These are phyloP conservation scores for Tricholoma flavovirens DNA, from an alignment of 768 basidiomycete species.

Conservation along the genomic window DNA sequence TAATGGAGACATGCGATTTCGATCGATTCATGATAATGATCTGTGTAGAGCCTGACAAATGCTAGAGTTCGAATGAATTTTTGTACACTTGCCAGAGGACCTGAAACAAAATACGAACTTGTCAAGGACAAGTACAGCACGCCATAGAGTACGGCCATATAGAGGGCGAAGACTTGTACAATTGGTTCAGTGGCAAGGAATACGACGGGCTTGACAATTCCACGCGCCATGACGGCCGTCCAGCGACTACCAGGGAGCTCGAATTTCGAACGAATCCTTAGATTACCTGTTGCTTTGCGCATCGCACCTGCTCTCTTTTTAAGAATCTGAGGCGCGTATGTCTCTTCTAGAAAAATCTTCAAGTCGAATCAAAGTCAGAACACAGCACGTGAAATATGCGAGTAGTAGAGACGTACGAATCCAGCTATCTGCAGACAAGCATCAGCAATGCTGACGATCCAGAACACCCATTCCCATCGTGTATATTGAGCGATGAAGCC, in stretches of 20 bases:
- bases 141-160: slow-evolving; percentile 57
- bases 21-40: slow-evolving; percentile 39
- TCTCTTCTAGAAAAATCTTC: slow-evolving; percentile 28
- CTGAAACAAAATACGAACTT: slow-evolving; percentile 22
- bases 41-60: slow-evolving; percentile 46
- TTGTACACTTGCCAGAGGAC: slow-evolving; percentile 4
- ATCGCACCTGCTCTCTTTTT: slow-evolving; percentile 32
- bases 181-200: slow-evolving; percentile 55
- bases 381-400: not conserved
- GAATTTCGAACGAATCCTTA: slow-evolving; percentile 35
- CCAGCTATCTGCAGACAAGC: slow-evolving; percentile 41
- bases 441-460: slow-evolving; percentile 48
- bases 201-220: slow-evolving; percentile 52
- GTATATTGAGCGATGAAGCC: slow-evolving; percentile 45
- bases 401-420: slow-evolving; percentile 31
- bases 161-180: slow-evolving; percentile 52
- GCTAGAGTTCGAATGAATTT: slow-evolving; percentile 26
- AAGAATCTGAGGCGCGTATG: slow-evolving; percentile 47
- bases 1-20: slow-evolving; percentile 61
- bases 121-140: slow-evolving; percentile 35
- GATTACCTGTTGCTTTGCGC: slow-evolving; percentile 26
- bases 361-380: not conserved
- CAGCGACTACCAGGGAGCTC: slow-evolving; percentile 36
- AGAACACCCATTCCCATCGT: slow-evolving; percentile 60
- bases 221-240: slow-evolving; percentile 37